Evolutionary conservation across 768 basidiomycete species (phyloP).

Genomic region (Tephrocybe sp.): DNA sequence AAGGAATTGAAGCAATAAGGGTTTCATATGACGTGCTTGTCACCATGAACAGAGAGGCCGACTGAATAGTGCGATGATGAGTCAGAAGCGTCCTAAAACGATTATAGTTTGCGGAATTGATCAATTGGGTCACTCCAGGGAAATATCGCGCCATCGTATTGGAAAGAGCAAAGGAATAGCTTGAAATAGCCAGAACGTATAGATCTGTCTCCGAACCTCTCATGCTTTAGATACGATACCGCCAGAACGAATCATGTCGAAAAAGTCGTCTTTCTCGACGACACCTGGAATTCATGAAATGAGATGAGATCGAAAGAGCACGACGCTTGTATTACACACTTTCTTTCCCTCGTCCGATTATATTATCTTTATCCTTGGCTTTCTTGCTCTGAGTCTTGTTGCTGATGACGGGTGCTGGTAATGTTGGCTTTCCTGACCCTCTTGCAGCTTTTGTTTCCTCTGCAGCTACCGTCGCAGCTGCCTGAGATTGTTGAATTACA

Average conservation of each 20-base stretch:
- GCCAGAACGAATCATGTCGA: constrained; percentile 81
- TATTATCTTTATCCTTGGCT: constrained; percentile 51
- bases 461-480: constrained; percentile 44
- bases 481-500: constrained; percentile 79
- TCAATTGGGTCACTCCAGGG: neutral
- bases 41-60: neutral
- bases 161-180: neutral
- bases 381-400: constrained; percentile 42
- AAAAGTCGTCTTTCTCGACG: constrained; percentile 72
- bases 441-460: constrained; percentile 59
- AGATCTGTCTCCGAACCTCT: constrained; percentile 6
- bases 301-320: constrained; percentile 3
- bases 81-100: constrained; percentile 1
- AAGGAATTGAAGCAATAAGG: constrained; percentile 12
- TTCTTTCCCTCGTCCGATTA: constrained; percentile 54
- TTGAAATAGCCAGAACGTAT: too few species aligned
- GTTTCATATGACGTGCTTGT: constrained; percentile 23
- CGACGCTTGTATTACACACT: constrained; percentile 33
- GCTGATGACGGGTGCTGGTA: constrained; percentile 62
- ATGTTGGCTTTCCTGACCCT: constrained; percentile 70
- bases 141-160: constrained; percentile 6
- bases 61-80: neutral
- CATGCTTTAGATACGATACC: constrained; percentile 73
- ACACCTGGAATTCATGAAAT: constrained; percentile 31
- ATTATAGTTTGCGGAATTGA: neutral